Percentiles rank a stretch among this genome's conserved stretches.
Evolutionary conservation across 805 yeast species (phyloP).

Genomic region (Zygosaccharomyces pseudorouxii): DNA sequence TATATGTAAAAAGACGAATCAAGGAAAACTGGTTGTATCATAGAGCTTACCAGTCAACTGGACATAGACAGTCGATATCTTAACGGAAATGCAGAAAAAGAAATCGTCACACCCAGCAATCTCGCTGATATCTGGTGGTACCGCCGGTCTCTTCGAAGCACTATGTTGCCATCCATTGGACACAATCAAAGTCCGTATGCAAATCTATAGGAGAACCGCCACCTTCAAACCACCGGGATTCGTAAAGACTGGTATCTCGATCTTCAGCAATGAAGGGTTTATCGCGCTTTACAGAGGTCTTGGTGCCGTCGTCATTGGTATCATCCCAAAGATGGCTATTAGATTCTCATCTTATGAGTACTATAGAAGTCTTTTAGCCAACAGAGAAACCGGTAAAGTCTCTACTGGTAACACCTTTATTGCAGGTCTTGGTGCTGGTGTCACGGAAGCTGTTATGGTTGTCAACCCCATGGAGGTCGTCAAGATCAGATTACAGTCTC

Average conservation of each 20-base stretch:
- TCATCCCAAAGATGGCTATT: constrained; percentile 97
- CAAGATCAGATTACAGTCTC: constrained; percentile 93
- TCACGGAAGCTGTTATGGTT: constrained; percentile 89
- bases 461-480: constrained; percentile 98
- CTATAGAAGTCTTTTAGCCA: constrained; percentile 65
- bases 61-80: constrained; percentile 11
- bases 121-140: constrained; percentile 87
- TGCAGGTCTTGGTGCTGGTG: constrained; percentile 97
- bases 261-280: constrained; percentile 74
- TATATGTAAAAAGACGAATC: background rate
- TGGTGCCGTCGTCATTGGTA: constrained; percentile 96
- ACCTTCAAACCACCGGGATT: constrained; percentile 78
- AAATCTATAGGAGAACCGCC: constrained; percentile 68
- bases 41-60: too few relatives aligned
- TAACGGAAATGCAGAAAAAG: constrained; percentile 25
- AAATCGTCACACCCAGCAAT: constrained; percentile 45
- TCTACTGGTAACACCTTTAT: constrained; percentile 72
- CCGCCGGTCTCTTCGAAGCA: constrained; percentile 97
- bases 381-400: constrained; percentile 56
- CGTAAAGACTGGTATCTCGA: constrained; percentile 70
- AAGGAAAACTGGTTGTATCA: too few relatives aligned
- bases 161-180: constrained; percentile 96
- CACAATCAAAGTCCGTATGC: constrained; percentile 97
- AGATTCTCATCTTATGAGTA: constrained; percentile 92
- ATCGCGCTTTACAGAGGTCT: constrained; percentile 89